A percentile compares a stretch with the other conserved stretches of the same genome.
Conservation (phyloP, 139 green algal species). For the Zygnema circumcarinatum region DNA sequence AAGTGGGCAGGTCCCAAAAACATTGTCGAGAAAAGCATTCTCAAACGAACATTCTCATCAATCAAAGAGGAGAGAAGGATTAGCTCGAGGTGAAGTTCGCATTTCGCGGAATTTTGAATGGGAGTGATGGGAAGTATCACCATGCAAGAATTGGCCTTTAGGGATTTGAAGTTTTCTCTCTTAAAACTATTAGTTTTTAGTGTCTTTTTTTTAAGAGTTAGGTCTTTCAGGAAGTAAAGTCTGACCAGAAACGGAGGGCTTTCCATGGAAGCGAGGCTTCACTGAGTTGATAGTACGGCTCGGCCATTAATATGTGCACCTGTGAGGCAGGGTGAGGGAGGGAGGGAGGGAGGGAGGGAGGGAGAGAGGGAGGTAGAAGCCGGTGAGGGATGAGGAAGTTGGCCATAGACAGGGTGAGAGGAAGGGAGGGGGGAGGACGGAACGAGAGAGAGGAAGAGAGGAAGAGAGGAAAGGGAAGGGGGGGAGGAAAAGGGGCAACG, state of each 20-base stretch:
- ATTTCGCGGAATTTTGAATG: too few species aligned
- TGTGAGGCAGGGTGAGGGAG: too few species aligned
- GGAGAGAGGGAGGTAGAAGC: background rate
- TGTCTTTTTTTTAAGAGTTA: slow-evolving; percentile 2
- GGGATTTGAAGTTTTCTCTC: too few species aligned
- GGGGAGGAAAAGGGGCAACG: background rate
- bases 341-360: background rate
- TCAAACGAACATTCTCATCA: background rate
- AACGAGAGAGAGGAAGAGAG: background rate
- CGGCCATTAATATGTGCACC: slow-evolving; percentile 12
- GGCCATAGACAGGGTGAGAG: background rate
- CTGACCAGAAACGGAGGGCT: slow-evolving; percentile 29
- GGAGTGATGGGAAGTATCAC: too few species aligned
- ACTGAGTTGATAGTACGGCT: slow-evolving; percentile 11
- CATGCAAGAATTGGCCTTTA: too few species aligned
- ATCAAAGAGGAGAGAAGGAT: background rate
- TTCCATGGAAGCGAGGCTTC: slow-evolving; percentile 14
- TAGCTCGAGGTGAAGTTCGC: background rate
- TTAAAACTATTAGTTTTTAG: background rate
- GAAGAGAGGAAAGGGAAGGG: background rate
- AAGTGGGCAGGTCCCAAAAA: background rate
- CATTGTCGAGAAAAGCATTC: background rate
- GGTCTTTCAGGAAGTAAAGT: background rate
- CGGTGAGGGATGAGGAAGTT: background rate
- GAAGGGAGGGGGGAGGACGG: background rate